Conservation (phyloP, 2,329 filamentous ascomycete species). For the Alternaria solani region DNA sequence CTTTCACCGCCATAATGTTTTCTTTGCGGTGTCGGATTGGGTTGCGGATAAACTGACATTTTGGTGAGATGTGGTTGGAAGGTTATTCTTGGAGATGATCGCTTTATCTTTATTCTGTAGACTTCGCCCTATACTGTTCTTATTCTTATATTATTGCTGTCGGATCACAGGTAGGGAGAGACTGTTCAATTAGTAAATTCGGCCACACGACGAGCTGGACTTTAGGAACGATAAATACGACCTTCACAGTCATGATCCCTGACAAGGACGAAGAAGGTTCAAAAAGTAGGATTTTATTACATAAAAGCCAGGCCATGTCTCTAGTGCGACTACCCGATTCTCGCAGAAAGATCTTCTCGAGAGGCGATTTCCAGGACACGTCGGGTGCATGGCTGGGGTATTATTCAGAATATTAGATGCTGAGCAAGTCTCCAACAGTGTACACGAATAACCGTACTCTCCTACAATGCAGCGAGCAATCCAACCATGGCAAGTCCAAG, state of each 20-base stretch:
- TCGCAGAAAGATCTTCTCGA: neutral
- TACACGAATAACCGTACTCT: neutral
- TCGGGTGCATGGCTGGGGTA: neutral
- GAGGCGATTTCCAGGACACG: neutral
- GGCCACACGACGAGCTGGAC: too few relatives aligned
- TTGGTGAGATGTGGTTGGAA: constrained; percentile 7
- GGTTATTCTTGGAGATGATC: neutral
- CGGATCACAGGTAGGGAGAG: neutral
- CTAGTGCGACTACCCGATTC: neutral
- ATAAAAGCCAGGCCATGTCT: neutral
- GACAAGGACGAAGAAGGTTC: neutral
- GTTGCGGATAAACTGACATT: constrained; percentile 34
- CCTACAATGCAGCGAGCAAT: constrained; percentile 4
- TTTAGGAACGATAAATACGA: neutral
- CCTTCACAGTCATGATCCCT: neutral
- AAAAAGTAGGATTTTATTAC: neutral
- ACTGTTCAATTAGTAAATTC: too few relatives aligned
- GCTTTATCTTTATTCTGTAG: neutral
- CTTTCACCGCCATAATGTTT: constrained; percentile 46
- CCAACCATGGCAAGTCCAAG: neutral
- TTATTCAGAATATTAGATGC: neutral
- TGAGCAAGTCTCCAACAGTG: neutral
- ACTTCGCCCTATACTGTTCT: neutral
- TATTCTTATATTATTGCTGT: neutral
- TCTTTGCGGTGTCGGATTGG: constrained; percentile 43